Percentiles rank a stretch among this genome's conserved stretches.
These are phyloP conservation scores for Lentinula raphanica DNA, from an alignment of 768 basidiomycete genomes.

Conservation along the genomic window DNA sequence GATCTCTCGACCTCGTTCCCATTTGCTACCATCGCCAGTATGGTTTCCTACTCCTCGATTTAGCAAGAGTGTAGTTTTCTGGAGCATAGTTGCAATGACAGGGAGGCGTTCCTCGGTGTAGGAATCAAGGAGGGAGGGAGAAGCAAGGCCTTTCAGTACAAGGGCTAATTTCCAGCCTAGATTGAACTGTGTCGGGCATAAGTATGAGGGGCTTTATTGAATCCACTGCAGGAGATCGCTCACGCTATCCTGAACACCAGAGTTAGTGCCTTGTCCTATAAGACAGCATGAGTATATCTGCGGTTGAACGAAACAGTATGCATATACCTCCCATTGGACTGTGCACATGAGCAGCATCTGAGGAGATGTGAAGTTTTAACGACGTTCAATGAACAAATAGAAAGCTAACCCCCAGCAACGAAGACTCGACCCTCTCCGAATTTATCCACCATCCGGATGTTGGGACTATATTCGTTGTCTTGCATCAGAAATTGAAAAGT, in stretches of 20 bases:
- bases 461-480: slow-evolving; percentile 24
- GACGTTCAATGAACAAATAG: too few relatives aligned
- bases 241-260: slow-evolving; percentile 28
- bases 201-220: not conserved
- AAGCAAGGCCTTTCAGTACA: slow-evolving; percentile 15
- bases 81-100: slow-evolving; percentile 24
- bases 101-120: slow-evolving; percentile 25
- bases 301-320: too few relatives aligned
- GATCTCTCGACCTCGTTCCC: slow-evolving; percentile 20
- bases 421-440: slow-evolving; percentile 37
- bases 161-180: slow-evolving; percentile 27
- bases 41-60: slow-evolving; percentile 5
- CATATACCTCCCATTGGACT: slow-evolving; percentile 27
- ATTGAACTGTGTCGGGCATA: slow-evolving; percentile 14
- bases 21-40: slow-evolving; percentile 8
- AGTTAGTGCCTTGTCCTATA: slow-evolving; percentile 25
- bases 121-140: slow-evolving; percentile 16
- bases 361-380: not conserved
- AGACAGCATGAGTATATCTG: not conserved
- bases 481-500: not conserved
- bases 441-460: slow-evolving; percentile 39
- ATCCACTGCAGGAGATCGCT: not conserved
- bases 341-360: slow-evolving; percentile 42
- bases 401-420: slow-evolving; percentile 34
- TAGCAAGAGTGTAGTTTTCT: slow-evolving; percentile 15